These are phyloP conservation scores for Stereocaulon alpinum DNA, from an alignment of 495 filamentous ascomycete species.

Conservation along the genomic window DNA sequence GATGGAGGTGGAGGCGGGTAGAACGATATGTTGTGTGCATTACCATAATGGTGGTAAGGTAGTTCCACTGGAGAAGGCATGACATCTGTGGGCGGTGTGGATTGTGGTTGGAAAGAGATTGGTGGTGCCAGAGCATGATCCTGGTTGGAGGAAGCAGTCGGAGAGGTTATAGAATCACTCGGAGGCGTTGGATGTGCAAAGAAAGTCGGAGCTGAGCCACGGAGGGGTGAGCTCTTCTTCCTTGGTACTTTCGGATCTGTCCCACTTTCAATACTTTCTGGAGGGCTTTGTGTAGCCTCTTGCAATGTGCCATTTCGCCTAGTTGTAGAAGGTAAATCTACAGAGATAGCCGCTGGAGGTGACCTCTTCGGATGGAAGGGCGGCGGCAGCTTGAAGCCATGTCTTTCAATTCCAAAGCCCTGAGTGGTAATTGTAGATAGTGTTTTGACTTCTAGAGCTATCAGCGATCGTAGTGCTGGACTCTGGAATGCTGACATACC, in stretches of 20 bases:
- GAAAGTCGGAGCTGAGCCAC: slow-evolving; percentile 10
- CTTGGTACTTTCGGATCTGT: neutral
- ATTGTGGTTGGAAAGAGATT: neutral
- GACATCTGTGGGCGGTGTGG: slow-evolving; percentile 7
- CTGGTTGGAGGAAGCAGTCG: slow-evolving; percentile 5
- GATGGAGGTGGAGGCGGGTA: slow-evolving; percentile 10
- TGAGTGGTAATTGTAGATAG: neutral
- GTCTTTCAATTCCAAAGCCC: slow-evolving; percentile 10
- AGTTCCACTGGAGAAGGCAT: slow-evolving; percentile 1
- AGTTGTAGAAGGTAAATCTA: neutral
- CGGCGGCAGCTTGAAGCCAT: slow-evolving; percentile 10
- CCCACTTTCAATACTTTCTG: neutral
- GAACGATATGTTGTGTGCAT: slow-evolving; percentile 7
- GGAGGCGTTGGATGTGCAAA: slow-evolving; percentile 12
- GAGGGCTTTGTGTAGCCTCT: neutral
- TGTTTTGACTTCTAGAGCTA: neutral
- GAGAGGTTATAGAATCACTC: slow-evolving; percentile 1
- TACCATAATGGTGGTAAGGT: slow-evolving; percentile 1
- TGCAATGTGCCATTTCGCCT: neutral
- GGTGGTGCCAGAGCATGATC: neutral
- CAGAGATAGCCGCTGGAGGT: neutral
- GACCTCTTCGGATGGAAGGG: slow-evolving; percentile 9
- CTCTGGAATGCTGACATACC: slow-evolving; percentile 7
- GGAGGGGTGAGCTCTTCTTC: slow-evolving; percentile 2
- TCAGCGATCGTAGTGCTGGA: neutral